These are phyloP conservation scores for Starmerella etchellsii DNA, from an alignment of 805 yeast genomes.

Conservation along the genomic window DNA sequence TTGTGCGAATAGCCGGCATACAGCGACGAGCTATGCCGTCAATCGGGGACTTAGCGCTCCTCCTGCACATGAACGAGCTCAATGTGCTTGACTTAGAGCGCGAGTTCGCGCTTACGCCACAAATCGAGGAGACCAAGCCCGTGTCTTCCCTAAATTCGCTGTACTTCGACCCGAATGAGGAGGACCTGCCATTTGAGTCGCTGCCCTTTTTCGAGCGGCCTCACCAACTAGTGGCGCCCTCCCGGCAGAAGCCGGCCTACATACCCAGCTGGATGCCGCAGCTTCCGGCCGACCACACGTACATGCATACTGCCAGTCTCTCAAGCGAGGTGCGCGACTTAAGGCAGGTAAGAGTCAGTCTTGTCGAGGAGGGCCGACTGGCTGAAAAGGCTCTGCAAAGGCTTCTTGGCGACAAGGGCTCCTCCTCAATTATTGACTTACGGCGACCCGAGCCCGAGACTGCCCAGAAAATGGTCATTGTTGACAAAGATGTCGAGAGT, in stretches of 20 bases:
- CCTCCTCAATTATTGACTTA: slow-evolving; percentile 18
- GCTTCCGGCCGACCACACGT: slow-evolving; percentile 90
- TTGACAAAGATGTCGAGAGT: neutral
- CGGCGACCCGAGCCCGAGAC: neutral
- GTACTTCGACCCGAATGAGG: slow-evolving; percentile 23
- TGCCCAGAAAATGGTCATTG: slow-evolving; percentile 3
- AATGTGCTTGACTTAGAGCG: slow-evolving; percentile 24
- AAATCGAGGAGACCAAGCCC: slow-evolving; percentile 10
- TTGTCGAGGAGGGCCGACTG: slow-evolving; percentile 67
- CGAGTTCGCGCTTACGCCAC: slow-evolving; percentile 20
- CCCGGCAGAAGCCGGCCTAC: slow-evolving; percentile 31
- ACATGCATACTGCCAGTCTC: slow-evolving; percentile 60
- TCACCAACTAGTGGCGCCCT: slow-evolving; percentile 41
- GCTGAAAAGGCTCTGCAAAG: slow-evolving; percentile 68
- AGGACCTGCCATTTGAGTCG: slow-evolving; percentile 32
- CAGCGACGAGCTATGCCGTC: slow-evolving; percentile 29
- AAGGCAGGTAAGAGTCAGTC: slow-evolving; percentile 50
- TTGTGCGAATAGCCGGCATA: slow-evolving; percentile 22
- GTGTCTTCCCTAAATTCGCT: slow-evolving; percentile 22
- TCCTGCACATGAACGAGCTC: slow-evolving; percentile 24
- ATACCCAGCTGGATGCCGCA: slow-evolving; percentile 73
- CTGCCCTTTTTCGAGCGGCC: slow-evolving; percentile 43
- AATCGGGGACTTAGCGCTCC: slow-evolving; percentile 25
- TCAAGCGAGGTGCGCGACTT: slow-evolving; percentile 55
- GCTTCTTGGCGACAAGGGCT: slow-evolving; percentile 30